Percentiles rank a stretch among this genome's conserved stretches.
Evolutionary conservation across 805 yeast genomes (phyloP).

Genomic region (Alloascoidea africana): DNA sequence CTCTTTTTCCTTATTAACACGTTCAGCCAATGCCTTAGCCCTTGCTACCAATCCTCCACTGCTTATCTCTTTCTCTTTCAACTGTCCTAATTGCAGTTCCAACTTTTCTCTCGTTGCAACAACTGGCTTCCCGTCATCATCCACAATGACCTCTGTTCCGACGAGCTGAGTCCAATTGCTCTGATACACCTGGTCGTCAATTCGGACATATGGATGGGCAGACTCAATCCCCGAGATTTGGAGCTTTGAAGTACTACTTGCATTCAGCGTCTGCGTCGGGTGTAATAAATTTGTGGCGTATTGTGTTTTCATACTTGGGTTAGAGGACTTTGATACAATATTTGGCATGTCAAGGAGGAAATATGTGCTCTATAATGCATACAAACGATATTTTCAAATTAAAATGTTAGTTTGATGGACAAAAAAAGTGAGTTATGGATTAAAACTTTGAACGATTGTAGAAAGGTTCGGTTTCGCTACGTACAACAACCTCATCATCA

Average conservation of each 20-base stretch:
- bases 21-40: too few relatives aligned
- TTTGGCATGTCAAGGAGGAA: not conserved
- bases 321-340: too few relatives aligned
- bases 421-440: too few relatives aligned
- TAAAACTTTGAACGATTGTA: too few relatives aligned
- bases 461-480: too few relatives aligned
- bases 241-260: not conserved
- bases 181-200: slow-evolving; percentile 45
- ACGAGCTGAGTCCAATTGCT: slow-evolving; percentile 67
- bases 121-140: slow-evolving; percentile 5
- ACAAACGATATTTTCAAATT: too few relatives aligned
- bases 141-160: slow-evolving; percentile 51
- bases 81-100: not conserved
- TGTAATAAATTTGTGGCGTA: not conserved
- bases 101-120: not conserved
- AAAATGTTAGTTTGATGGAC: too few relatives aligned
- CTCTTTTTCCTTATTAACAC: too few relatives aligned
- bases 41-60: too few relatives aligned
- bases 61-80: slow-evolving; percentile 1
- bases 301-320: not conserved
- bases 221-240: not conserved
- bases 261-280: not conserved
- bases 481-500: slow-evolving; percentile 6
- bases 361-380: not conserved
- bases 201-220: slow-evolving; percentile 6